These are phyloP conservation scores for Neoboletus magnificus DNA, from an alignment of 768 basidiomycete genomes.

Conservation along the genomic window DNA sequence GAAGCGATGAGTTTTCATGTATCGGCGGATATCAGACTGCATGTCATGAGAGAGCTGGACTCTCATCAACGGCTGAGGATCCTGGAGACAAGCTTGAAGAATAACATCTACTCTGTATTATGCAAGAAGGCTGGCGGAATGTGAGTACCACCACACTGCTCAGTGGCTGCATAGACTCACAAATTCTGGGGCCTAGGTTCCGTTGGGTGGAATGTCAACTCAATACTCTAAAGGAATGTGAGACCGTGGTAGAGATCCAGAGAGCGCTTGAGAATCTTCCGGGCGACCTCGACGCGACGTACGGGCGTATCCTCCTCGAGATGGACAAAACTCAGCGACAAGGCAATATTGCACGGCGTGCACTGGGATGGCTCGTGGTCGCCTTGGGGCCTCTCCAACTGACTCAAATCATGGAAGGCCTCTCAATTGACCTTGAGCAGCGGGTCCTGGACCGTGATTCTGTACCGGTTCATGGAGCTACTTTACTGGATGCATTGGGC, in stretches of 20 bases:
- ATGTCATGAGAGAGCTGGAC: constrained; percentile 4
- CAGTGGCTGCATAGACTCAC: background rate
- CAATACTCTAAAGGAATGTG: background rate
- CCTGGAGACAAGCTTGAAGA: background rate
- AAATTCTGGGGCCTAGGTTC: background rate
- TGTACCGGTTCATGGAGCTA: background rate
- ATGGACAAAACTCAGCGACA: background rate
- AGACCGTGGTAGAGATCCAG: background rate
- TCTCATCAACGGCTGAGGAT: constrained; percentile 2
- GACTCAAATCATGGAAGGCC: background rate
- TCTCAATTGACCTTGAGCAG: background rate
- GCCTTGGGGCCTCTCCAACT: background rate
- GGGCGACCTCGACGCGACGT: background rate
- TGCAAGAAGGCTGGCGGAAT: constrained; percentile 8
- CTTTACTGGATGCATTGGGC: background rate
- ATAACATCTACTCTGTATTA: background rate
- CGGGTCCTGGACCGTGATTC: background rate
- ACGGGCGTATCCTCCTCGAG: background rate
- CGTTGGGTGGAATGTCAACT: constrained; percentile 12
- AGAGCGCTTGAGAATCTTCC: constrained; percentile 4
- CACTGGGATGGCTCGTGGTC: constrained; percentile 2
- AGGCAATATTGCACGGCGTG: background rate
- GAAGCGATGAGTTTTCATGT: background rate
- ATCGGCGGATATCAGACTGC: background rate
- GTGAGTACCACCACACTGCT: background rate